These are phyloP conservation scores for Penicillium corylophilum DNA, from an alignment of 2,329 filamentous ascomycete species.

Conservation along the genomic window DNA sequence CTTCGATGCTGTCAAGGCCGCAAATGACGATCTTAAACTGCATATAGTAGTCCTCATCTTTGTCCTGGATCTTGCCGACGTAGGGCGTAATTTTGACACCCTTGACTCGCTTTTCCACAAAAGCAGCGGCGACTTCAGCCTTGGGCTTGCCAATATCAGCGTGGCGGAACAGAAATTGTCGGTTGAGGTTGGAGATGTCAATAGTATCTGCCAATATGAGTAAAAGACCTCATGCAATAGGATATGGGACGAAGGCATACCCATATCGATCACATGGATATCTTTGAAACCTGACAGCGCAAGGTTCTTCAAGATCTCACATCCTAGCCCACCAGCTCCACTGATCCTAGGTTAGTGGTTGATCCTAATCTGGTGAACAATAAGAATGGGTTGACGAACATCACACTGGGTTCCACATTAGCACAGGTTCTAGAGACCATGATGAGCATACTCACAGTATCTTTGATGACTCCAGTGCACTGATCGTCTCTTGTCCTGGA, in stretches of 20 bases:
- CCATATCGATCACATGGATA: constrained; percentile 99
- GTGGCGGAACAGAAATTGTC: constrained; percentile 93
- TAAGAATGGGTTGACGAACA: constrained; percentile 40
- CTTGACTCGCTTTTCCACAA: constrained; percentile 85
- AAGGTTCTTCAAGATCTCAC: constrained; percentile 94
- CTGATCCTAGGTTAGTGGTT: constrained; percentile 48
- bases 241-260: constrained; percentile 45
- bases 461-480: constrained; percentile 67
- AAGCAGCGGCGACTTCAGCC: constrained; percentile 86
- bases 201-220: constrained; percentile 72
- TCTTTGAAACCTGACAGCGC: constrained; percentile 93
- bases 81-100: constrained; percentile 92
- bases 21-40: constrained; percentile 94
- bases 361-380: neutral
- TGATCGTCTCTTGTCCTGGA: constrained; percentile 52
- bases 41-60: constrained; percentile 94
- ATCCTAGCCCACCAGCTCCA: constrained; percentile 89
- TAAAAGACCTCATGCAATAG: constrained; percentile 13
- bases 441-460: constrained; percentile 60
- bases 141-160: constrained; percentile 91
- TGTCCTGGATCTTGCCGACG: constrained; percentile 94
- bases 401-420: constrained; percentile 47
- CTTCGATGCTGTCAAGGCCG: constrained; percentile 94
- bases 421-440: constrained; percentile 10
- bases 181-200: constrained; percentile 96